Conservation (phyloP, 1,284 basidiomycete genomes). For the Ceratobasidium sp. region DNA sequence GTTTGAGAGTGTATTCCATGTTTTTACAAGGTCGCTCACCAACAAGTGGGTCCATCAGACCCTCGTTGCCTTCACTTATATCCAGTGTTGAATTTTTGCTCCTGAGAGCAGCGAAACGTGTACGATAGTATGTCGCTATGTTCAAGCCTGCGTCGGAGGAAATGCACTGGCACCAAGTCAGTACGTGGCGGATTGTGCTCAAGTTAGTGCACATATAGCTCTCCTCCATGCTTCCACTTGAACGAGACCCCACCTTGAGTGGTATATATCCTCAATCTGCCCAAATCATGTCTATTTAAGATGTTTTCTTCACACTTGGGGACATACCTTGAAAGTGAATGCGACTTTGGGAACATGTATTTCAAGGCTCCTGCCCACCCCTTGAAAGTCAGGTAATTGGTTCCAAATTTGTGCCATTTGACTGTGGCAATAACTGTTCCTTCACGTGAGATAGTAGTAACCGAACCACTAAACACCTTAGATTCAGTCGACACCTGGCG, state of each 20-base stretch:
- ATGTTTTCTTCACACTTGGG: no score
- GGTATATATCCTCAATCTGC: conserved; percentile 25
- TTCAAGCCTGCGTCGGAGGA: conserved; percentile 9
- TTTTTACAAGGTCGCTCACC: background rate
- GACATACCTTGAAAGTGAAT: conserved; percentile 5
- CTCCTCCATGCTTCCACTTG: conserved; percentile 36
- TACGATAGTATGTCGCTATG: conserved; percentile 30
- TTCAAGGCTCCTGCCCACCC: background rate
- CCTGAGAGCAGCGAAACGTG: background rate
- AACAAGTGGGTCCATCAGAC: conserved; percentile 28
- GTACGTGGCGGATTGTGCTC: background rate
- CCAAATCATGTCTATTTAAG: background rate
- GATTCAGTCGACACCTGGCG: background rate
- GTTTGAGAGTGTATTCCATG: background rate
- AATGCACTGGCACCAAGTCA: conserved; percentile 15
- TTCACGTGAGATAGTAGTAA: background rate
- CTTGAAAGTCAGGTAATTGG: background rate
- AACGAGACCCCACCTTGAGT: conserved; percentile 4
- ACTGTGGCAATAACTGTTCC: conserved; percentile 1
- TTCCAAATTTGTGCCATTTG: conserved; percentile 18
- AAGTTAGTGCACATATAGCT: conserved; percentile 10
- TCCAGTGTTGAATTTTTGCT: conserved; percentile 34
- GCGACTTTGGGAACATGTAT: background rate
- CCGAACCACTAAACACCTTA: background rate
- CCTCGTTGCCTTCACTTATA: background rate